Evolutionary conservation across 2,329 filamentous ascomycete species (phyloP).

Genomic region (Aspergillus carbonarius): DNA sequence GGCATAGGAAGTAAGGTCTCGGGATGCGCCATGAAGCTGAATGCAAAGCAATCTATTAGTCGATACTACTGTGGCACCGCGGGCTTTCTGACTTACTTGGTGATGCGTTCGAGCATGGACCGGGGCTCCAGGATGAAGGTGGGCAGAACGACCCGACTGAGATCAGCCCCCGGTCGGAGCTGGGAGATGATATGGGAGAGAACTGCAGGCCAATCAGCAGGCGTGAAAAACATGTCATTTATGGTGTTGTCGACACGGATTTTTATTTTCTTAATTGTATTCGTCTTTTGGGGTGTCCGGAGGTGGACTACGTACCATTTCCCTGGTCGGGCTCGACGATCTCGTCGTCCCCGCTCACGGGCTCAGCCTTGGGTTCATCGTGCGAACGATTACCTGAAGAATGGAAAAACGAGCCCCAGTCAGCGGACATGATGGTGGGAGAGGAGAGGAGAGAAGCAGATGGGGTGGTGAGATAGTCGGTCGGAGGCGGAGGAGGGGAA

Average conservation of each 20-base stretch:
- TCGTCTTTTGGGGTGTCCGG: background rate
- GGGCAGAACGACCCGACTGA: constrained; percentile 89
- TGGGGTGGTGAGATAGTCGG: constrained; percentile 2
- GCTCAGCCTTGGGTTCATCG: constrained; percentile 50
- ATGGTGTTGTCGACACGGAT: background rate
- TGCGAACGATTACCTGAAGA: constrained; percentile 50
- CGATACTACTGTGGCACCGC: background rate
- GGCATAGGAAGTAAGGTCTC: constrained; percentile 91
- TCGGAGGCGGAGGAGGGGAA: constrained; percentile 10
- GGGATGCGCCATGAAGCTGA: constrained; percentile 97
- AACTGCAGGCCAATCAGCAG: constrained; percentile 56
- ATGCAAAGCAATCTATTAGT: constrained; percentile 22
- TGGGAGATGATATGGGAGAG: constrained; percentile 97
- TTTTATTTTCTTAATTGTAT: background rate
- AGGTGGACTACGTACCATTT: constrained; percentile 66
- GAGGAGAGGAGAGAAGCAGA: background rate
- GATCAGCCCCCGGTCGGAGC: constrained; percentile 87
- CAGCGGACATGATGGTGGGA: constrained; percentile 26
- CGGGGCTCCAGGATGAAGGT: constrained; percentile 97
- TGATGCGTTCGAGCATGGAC: constrained; percentile 98
- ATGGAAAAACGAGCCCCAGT: constrained; percentile 25
- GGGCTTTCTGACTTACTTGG: constrained; percentile 65
- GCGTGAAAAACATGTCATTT: background rate
- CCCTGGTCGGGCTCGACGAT: constrained; percentile 90
- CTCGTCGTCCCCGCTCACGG: constrained; percentile 65